A percentile compares a stretch with the other conserved stretches of the same genome.
phyloP scores from a whole-genome alignment of 179 eudicot species.

The Heliamphora pulchella region DNA sequence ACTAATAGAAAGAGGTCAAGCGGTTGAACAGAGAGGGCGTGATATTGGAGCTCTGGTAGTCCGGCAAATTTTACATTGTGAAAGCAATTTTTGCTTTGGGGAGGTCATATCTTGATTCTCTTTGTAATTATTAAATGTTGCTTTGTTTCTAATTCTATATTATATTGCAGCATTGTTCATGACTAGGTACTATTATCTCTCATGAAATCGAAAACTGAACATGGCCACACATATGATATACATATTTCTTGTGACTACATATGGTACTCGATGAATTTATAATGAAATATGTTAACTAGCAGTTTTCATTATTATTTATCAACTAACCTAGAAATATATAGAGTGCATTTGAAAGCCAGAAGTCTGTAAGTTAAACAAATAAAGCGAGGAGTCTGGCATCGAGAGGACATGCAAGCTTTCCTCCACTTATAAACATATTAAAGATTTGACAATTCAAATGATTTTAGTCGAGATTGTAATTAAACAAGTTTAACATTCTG shows the following conservation, averaged over 20 bases:
- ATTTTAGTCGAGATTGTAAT: background rate
- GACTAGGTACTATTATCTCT: background rate
- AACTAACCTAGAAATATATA: too few relatives aligned
- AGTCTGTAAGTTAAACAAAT: background rate
- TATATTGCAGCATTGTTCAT: background rate
- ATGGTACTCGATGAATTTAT: background rate
- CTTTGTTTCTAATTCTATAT: background rate
- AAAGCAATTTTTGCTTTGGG: slow-evolving; percentile 98
- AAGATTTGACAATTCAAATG: background rate
- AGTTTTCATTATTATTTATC: background rate
- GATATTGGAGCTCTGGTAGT: slow-evolving; percentile 98
- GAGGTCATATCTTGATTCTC: slow-evolving; percentile 63
- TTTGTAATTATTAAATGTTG: slow-evolving; percentile 6
- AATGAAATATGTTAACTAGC: background rate
- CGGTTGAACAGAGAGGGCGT: slow-evolving; percentile 95
- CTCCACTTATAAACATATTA: background rate
- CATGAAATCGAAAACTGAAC: background rate
- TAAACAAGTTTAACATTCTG: background rate
- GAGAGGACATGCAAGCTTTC: background rate
- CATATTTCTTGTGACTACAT: background rate
- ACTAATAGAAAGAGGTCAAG: slow-evolving; percentile 84
- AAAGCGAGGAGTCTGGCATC: background rate
- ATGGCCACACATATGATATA: background rate
- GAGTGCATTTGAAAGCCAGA: background rate
- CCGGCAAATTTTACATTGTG: slow-evolving; percentile 69